Evolutionary conservation across 108 stramenopile genomes (phyloP), one percentile per base, ranked within the genome.

Genomic region (Hondaea fermentalgiana): DNA sequence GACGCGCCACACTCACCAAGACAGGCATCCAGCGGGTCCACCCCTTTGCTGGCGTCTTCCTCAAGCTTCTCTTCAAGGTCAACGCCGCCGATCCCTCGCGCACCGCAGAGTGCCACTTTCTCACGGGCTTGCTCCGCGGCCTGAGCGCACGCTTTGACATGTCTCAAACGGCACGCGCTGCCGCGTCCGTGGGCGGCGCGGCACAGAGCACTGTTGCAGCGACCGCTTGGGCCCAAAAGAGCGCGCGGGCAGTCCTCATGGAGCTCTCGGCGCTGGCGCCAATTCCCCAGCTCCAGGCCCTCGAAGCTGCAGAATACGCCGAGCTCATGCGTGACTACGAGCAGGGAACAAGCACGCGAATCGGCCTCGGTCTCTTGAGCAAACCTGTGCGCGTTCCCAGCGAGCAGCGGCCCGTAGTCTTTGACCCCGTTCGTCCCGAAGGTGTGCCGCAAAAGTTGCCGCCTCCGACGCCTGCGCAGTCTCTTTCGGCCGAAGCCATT

Each of bases 401-500:
- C 19, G 58, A 5, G 25, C 51, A 47, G 60, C 58, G 59, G 10
- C 87, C 19, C 35, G 29, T 69, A 0, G 23, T 45, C 5, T 72
- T 51, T 45, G 87, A 87, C 57, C 87, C 87, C 57, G 87, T 58
- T 21, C 16, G 51, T 5, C 23, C 51, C 5, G 87, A 58, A 57
- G 87, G 57, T 5, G 51, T 58, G 14, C 25, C 87, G 57, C 87
- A 57, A 35, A 58, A 57, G 17, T 16, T 87, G 14, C 51, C 51
- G 59, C 57, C 57, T 12, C 51, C 87, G 5, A 25, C 72, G 47
- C 57, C 55, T 4, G n/a, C 51, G 16, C 23, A 88, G 57, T 44
- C 87, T 5, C 60, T 89, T 8, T 49, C 91, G 25, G 88, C 89
- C 44, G 88, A 91, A 8, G 88, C 90, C 12, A 90, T 92, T 69